phyloP scores from a whole-genome alignment of 1,284 basidiomycete genomes.

The Ceratobasidium sp. region DNA sequence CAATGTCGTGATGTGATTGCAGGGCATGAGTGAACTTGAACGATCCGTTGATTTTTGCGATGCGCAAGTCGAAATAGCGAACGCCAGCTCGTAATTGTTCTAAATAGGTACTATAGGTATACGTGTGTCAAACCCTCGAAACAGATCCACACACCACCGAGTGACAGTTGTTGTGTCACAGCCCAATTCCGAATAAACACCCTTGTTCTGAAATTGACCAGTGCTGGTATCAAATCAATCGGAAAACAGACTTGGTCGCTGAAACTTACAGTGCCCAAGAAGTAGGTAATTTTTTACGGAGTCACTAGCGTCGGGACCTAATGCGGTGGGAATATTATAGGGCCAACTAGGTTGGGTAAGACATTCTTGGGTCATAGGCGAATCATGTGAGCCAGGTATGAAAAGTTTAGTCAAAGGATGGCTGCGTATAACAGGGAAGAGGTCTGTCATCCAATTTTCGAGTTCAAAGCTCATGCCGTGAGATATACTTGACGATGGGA shows the following conservation, averaged over 20 bases:
- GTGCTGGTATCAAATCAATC: too few relatives aligned
- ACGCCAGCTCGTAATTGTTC: background rate
- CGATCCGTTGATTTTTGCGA: background rate
- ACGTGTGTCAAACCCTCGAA: background rate
- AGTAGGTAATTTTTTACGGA: background rate
- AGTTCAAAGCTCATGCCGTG: background rate
- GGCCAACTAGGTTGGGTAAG: background rate
- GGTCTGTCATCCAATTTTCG: background rate
- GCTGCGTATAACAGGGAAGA: background rate
- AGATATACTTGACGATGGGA: too few relatives aligned
- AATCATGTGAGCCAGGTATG: conserved; percentile 7
- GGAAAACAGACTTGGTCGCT: too few relatives aligned
- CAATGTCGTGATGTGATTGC: background rate
- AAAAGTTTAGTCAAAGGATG: background rate
- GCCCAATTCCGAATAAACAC: background rate
- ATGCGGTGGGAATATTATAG: background rate
- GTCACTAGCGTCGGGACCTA: background rate
- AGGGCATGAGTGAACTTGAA: conserved; percentile 5
- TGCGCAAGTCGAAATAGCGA: conserved; percentile 8
- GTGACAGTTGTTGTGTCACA: background rate
- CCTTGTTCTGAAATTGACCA: background rate
- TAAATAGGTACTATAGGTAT: too few relatives aligned
- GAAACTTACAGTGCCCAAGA: too few relatives aligned
- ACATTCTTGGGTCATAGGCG: background rate
- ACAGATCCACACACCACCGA: background rate